Evolutionary conservation across 2,329 filamentous ascomycete genomes (phyloP).

Genomic region (Aspergillus sp.): DNA sequence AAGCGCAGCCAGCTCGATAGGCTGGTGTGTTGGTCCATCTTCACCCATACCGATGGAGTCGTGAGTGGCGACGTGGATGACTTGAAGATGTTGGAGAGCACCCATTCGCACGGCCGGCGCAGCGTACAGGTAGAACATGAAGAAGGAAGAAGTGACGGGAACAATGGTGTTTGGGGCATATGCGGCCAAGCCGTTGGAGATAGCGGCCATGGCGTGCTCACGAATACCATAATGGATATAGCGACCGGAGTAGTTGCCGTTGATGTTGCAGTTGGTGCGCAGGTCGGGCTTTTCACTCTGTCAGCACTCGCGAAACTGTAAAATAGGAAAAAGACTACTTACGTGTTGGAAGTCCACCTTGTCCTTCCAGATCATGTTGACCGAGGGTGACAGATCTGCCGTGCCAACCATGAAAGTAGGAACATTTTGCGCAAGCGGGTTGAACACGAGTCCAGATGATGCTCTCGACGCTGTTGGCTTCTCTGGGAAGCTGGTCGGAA

Average conservation of each 20-base stretch:
- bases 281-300: constrained; percentile 18
- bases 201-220: constrained; percentile 61
- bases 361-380: constrained; percentile 50
- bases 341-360: constrained; percentile 48
- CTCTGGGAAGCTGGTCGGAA: constrained; percentile 45
- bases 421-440: constrained; percentile 45
- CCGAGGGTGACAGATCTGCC: constrained; percentile 48
- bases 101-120: constrained; percentile 57
- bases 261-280: constrained; percentile 26
- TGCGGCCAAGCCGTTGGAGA: constrained; percentile 69
- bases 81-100: constrained; percentile 49
- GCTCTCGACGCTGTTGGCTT: constrained; percentile 46
- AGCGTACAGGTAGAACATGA: constrained; percentile 57
- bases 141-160: constrained; percentile 54
- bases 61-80: constrained; percentile 57
- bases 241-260: constrained; percentile 46
- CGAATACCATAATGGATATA: constrained; percentile 53
- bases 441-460: constrained; percentile 45
- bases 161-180: constrained; percentile 50
- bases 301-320: constrained; percentile 4
- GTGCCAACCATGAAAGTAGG: constrained; percentile 49
- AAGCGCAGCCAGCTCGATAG: constrained; percentile 50
- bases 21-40: constrained; percentile 58
- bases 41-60: constrained; percentile 56
- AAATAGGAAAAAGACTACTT: constrained; percentile 7